A percentile compares a stretch with the other conserved stretches of the same genome.
Evolutionary conservation across 305 asterid species (phyloP).

Genomic region (Andrographis paniculata): DNA sequence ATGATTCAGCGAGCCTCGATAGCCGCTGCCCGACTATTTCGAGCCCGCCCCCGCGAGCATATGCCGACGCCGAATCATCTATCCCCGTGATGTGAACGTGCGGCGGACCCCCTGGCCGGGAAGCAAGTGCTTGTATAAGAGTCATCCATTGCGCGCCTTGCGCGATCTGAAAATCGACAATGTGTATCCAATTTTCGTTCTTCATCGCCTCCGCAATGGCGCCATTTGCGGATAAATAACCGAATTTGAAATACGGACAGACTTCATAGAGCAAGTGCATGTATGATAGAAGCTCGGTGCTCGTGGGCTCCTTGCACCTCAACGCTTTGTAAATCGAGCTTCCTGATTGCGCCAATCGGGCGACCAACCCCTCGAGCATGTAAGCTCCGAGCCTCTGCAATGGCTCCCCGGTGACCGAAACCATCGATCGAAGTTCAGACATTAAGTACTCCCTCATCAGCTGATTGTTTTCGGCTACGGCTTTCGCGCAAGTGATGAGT

Average conservation of each 20-base stretch:
- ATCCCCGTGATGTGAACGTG: constrained; percentile 36
- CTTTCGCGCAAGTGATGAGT: constrained; percentile 49
- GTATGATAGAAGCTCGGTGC: constrained; percentile 38
- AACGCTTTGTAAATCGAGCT: constrained; percentile 43
- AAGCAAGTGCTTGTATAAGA: constrained; percentile 38
- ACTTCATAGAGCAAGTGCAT: constrained; percentile 45
- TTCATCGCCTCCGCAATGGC: constrained; percentile 49
- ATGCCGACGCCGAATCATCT: constrained; percentile 36
- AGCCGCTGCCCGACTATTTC: constrained; percentile 40
- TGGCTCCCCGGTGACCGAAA: constrained; percentile 46
- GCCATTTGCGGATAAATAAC: constrained; percentile 43
- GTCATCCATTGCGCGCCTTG: constrained; percentile 51
- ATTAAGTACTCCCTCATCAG: constrained; percentile 27
- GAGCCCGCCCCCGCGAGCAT: constrained; percentile 45
- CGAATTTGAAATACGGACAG: constrained; percentile 50
- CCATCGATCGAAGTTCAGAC: constrained; percentile 33
- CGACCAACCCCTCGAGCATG: constrained; percentile 48
- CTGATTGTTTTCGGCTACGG: constrained; percentile 30
- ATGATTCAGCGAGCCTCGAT: constrained; percentile 30
- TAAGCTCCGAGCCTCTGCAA: constrained; percentile 49
- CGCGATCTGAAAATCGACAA: constrained; percentile 40
- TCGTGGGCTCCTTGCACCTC: constrained; percentile 39
- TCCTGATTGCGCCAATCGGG: constrained; percentile 39
- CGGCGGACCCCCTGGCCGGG: constrained; percentile 42
- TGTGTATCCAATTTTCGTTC: constrained; percentile 33